Evolutionary conservation across 306 rosid genomes (phyloP), one percentile per base, ranked within the genome.

Genomic region (Alnus glutinosa): DNA sequence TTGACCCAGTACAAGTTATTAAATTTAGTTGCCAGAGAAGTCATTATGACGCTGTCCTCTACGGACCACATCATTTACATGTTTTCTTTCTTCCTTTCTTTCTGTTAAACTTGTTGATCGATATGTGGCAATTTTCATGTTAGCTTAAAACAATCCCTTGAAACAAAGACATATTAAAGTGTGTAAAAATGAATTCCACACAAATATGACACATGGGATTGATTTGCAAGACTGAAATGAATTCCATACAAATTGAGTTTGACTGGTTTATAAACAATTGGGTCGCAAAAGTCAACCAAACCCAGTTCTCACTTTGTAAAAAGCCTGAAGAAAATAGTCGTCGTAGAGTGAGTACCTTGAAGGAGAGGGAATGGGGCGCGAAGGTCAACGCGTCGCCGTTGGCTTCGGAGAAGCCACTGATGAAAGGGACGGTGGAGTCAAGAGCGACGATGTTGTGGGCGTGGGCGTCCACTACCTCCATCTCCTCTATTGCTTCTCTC

Each of bases 381-480:
- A 75, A 74, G 77, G 87, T 46, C 70, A 91, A 36, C 18, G 97
- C 97, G 2, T 86, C 89, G 81, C 90, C 95, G 13, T 75, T 28
- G 15, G 97, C 97, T 85, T 83, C 91, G 39, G 97, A 85, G 86
- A 94, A 94, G 81, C 87, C 78, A 37, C 57, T 76, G 81, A 91
- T 87, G 77, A 94, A 94, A 49, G 93, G 74, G 2, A 87, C 75
- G 78, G 71, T 73, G 30, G 98, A 94, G 36, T 92, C 85, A n/a
- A 85, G 12, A 5, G 90, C 79, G 70, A 92, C 97, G 68, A 94
- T 64, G 82, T 88, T 94, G 90, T 94, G 98, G 5, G 97, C 97
- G 64, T 94, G 98, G 42, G 83, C 97, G 58, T 94, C 98, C 5
- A 94, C 92, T 19, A 91, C 83, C 84, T 91, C 93, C 36, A 84